Evolutionary conservation across 2,329 filamentous ascomycete species (phyloP).

Genomic region (Fusarium euwallaceae): DNA sequence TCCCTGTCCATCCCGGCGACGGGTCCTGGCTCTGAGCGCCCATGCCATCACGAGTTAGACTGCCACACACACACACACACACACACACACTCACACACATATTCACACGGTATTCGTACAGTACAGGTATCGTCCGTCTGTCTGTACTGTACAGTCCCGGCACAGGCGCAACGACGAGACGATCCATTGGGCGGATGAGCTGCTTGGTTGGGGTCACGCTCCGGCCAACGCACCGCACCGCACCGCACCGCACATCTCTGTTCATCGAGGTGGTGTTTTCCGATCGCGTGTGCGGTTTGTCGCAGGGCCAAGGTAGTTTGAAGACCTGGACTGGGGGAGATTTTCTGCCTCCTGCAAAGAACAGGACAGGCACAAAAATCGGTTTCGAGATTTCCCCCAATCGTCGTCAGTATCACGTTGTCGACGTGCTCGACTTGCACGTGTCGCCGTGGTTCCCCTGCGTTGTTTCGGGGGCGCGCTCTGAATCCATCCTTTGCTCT

Average conservation of each 20-base stretch:
- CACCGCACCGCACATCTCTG: constrained; percentile 16
- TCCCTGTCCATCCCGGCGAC: constrained; percentile 27
- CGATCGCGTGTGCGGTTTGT: constrained; percentile 19
- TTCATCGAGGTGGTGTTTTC: constrained; percentile 21
- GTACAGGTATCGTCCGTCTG: constrained; percentile 11
- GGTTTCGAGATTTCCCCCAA: constrained; percentile 9
- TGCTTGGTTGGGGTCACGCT: constrained; percentile 39
- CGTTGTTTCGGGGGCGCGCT: constrained; percentile 3
- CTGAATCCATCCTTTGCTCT: neutral
- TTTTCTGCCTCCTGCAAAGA: constrained; percentile 16
- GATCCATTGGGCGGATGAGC: constrained; percentile 31
- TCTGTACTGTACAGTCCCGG: constrained; percentile 26
- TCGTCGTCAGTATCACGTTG: constrained; percentile 23
- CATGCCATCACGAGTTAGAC: constrained; percentile 43
- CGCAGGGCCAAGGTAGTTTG: neutral
- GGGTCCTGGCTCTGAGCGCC: constrained; percentile 23
- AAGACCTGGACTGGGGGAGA: neutral
- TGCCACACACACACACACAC: neutral
- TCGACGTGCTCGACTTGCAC: constrained; percentile 13
- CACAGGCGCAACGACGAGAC: constrained; percentile 35
- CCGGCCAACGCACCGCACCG: constrained; percentile 19
- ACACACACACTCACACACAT: neutral
- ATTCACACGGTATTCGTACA: constrained; percentile 29
- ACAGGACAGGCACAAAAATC: neutral
- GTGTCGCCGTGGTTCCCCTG: constrained; percentile 30